These are phyloP conservation scores for Komagataella kurtzmanii DNA, from an alignment of 805 yeast genomes.

Conservation along the genomic window DNA sequence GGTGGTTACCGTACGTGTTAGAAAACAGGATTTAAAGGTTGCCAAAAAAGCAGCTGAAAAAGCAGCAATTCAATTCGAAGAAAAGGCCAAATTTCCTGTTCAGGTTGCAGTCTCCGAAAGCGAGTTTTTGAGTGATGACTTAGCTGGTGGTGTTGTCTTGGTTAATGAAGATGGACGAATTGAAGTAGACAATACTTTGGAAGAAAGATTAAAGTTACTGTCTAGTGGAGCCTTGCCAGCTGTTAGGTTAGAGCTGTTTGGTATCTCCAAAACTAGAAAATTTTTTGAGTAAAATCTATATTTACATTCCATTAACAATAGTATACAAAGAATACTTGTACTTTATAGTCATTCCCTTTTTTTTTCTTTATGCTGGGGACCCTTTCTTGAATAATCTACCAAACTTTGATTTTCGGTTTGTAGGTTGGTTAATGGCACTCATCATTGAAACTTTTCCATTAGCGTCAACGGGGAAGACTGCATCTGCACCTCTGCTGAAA, in stretches of 20 bases:
- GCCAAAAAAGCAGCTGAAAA: conserved; percentile 49
- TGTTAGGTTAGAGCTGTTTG: conserved; percentile 80
- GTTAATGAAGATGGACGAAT: conserved; percentile 67
- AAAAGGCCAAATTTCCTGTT: conserved; percentile 43
- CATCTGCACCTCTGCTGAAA: conserved; percentile 3
- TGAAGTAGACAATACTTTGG: conserved; percentile 84
- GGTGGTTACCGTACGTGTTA: conserved; percentile 48
- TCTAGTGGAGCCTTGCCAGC: conserved; percentile 85
- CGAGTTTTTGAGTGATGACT: conserved; percentile 42
- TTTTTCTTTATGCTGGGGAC: neutral
- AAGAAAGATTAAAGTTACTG: conserved; percentile 79
- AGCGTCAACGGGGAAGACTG: conserved; percentile 9
- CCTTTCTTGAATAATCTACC: neutral
- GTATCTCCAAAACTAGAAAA: conserved; percentile 74
- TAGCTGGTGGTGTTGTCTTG: conserved; percentile 79
- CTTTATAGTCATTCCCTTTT: neutral
- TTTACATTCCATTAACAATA: neutral
- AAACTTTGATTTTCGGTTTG: neutral
- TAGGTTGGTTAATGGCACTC: conserved; percentile 10
- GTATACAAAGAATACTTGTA: neutral
- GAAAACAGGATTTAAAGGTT: conserved; percentile 46
- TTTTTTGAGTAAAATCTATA: conserved; percentile 54
- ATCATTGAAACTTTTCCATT: conserved; percentile 18
- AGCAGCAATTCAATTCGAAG: conserved; percentile 52
- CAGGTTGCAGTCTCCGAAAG: conserved; percentile 42